A percentile compares a stretch with the other conserved stretches of the same genome.
Conservation (phyloP, 345 rosid genomes). For the Excoecaria cochinchinensis region DNA sequence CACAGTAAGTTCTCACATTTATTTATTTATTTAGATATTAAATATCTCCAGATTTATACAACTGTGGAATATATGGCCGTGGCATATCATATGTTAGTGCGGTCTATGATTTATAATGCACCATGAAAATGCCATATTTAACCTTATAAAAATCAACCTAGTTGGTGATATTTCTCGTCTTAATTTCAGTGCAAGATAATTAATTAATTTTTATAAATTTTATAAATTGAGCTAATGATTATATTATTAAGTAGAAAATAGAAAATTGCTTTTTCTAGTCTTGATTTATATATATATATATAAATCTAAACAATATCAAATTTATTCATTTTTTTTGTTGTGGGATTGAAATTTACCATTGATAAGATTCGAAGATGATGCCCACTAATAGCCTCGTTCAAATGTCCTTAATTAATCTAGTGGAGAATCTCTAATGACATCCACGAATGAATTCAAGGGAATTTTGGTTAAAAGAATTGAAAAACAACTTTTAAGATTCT, state of each 20-base stretch:
- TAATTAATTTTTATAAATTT: too few relatives aligned
- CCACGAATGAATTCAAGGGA: constrained; percentile 17
- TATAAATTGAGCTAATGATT: too few relatives aligned
- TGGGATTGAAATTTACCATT: background rate
- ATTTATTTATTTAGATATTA: background rate
- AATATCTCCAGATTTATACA: background rate
- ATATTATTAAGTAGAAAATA: too few relatives aligned
- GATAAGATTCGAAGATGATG: background rate
- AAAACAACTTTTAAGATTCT: background rate
- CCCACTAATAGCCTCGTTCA: background rate
- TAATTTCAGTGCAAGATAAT: too few relatives aligned
- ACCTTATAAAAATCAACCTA: constrained; percentile 2
- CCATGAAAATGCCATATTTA: background rate
- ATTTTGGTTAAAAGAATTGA: too few relatives aligned
- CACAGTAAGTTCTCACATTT: constrained; percentile 70
- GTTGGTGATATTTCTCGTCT: too few relatives aligned
- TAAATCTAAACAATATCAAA: too few relatives aligned
- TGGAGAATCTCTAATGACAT: constrained; percentile 22
- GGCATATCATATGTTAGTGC: background rate
- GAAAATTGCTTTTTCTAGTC: too few relatives aligned
- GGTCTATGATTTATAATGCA: constrained; percentile 5
- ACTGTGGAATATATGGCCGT: background rate
- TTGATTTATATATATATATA: too few relatives aligned
- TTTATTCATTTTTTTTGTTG: too few relatives aligned
- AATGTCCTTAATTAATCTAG: background rate